Percentiles rank a stretch among this genome's conserved stretches.
phyloP scores from a whole-genome alignment of 1,139 yeast genomes.

The Barnettozyma hawaiiensis region DNA sequence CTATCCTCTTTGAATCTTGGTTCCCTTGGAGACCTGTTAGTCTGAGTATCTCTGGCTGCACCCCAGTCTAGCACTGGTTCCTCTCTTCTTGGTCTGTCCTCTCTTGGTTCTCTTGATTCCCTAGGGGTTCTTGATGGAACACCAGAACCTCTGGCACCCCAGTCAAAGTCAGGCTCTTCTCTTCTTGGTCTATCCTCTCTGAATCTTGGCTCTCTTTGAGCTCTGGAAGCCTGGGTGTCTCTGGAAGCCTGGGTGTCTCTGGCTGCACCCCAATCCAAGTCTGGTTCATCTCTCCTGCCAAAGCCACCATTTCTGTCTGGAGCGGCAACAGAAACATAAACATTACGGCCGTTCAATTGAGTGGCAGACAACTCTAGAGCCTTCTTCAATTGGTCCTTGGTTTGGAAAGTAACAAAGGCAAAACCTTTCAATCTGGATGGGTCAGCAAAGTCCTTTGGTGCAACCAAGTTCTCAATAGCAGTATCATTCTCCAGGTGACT shows the following conservation, averaged over 20 bases:
- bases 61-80: conserved; percentile 49
- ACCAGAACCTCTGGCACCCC: conserved; percentile 32
- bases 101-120: conserved; percentile 23
- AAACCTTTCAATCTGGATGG: conserved; percentile 71
- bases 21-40: conserved; percentile 28
- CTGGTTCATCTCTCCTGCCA: conserved; percentile 32
- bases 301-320: conserved; percentile 49
- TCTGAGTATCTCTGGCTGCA: conserved; percentile 25
- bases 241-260: conserved; percentile 31
- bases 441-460: conserved; percentile 62
- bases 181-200: conserved; percentile 29
- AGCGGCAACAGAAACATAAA: conserved; percentile 87
- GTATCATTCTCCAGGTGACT: conserved; percentile 53
- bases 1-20: conserved; percentile 30
- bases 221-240: conserved; percentile 36
- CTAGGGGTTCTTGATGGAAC: conserved; percentile 24
- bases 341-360: conserved; percentile 67
- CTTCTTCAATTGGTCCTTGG: conserved; percentile 61
- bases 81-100: conserved; percentile 32
- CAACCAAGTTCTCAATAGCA: conserved; percentile 48
- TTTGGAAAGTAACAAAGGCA: conserved; percentile 78
- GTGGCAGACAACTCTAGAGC: conserved; percentile 61
- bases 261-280: conserved; percentile 43
- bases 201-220: conserved; percentile 29
- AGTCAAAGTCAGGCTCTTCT: conserved; percentile 41